Base-by-base conservation (phyloP, 1,284 basidiomycete species). In the Xerocomus amazonicus region DNA sequence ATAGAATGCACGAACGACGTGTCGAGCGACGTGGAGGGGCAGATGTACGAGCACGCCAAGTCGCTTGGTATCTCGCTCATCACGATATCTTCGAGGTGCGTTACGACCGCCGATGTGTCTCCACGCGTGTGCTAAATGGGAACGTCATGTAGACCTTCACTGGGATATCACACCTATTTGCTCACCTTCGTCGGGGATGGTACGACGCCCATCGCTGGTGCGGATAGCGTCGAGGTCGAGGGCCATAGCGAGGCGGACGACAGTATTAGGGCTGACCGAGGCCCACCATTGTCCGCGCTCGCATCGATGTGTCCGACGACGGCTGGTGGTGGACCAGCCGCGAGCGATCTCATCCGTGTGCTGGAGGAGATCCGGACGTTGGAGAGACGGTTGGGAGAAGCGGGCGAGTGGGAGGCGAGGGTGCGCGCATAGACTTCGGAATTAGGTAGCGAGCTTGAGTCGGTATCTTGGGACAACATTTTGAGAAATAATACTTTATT, bases 21-120 rank as follows among this genome's bases (percentile, higher is more conserved):
- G 6, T 97, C 93, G 9, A 93, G 91, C 49, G 96, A 98, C 63
- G 93, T 97, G 17, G 95, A 97, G 66, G 94, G 94, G 0, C 75
- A 87, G 53, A 95, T 99, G 92, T 98, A 97, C 71, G 89, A 96
- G 63, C 85, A 92, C 58, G 90, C 91, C 33, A 97, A 97, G 70
- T 78, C 83, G n/a, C 72, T 93, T 12, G 93, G 89, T 3, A 95
- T 97, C 61, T 97, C 95, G 0, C 78, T 99, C 41, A 89, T 98
- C 56, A 96, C 93, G 6, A 92, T 96, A 43, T 94, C 92, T 1
- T 73, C 90, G 38, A 81, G 85, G 81, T 84, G 56, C 3, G 75
- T 64, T 10, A 23, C 19, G 19, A 23, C 19, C 4, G 19, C 40
- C n/a, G 12, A 1, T 16, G 7, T 6, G 23, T 26, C 23, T 27